phyloP scores from a whole-genome alignment of 805 yeast species.

The Kodamaea hsintzibuensis region DNA sequence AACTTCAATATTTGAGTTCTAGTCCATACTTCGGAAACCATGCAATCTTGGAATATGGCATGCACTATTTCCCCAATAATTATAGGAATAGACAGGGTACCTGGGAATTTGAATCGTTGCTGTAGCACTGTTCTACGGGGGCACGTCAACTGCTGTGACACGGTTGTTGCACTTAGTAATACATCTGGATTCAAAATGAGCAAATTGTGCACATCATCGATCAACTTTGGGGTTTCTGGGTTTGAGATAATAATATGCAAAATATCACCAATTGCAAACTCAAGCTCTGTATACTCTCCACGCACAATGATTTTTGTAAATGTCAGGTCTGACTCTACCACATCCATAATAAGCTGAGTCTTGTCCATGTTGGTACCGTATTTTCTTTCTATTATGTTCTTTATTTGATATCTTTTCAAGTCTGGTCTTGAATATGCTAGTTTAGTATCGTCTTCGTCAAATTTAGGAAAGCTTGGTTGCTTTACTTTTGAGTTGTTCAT shows the following conservation, averaged over 20 bases:
- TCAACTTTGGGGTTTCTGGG: constrained; percentile 38
- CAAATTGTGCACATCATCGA: constrained; percentile 61
- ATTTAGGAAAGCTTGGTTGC: neutral
- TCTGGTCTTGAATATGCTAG: constrained; percentile 47
- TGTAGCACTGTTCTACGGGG: constrained; percentile 66
- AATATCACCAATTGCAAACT: constrained; percentile 52
- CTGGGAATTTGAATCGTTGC: constrained; percentile 58
- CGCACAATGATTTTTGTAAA: constrained; percentile 51
- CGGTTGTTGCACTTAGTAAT: constrained; percentile 75
- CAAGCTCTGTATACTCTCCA: constrained; percentile 59
- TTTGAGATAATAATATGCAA: constrained; percentile 59
- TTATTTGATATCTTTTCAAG: constrained; percentile 51
- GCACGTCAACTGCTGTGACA: constrained; percentile 77
- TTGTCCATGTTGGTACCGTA: constrained; percentile 27
- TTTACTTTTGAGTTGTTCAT: neutral
- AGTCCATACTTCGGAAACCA: constrained; percentile 38
- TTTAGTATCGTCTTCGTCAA: constrained; percentile 14
- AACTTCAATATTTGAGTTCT: constrained; percentile 36
- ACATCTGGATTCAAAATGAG: constrained; percentile 83
- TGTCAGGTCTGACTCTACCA: constrained; percentile 37
- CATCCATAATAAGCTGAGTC: constrained; percentile 57
- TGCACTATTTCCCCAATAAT: constrained; percentile 86
- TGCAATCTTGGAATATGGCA: constrained; percentile 64
- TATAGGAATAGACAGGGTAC: constrained; percentile 63
- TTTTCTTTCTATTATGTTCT: constrained; percentile 26